These are phyloP conservation scores for Sextonia rubra DNA, from an alignment of 164 flowering plant species.

Conservation along the genomic window DNA sequence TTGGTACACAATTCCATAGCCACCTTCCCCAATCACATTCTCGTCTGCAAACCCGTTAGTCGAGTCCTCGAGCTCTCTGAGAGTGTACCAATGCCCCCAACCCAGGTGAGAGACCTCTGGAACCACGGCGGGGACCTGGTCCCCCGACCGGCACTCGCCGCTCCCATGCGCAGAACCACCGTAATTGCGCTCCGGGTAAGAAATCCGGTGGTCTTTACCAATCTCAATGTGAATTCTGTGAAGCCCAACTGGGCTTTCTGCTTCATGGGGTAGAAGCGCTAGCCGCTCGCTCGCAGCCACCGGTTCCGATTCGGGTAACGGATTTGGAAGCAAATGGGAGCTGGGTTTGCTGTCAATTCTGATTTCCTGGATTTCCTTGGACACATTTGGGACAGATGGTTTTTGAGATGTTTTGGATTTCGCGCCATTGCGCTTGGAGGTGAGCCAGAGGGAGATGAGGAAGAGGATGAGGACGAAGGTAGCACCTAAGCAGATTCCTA, in stretches of 20 bases:
- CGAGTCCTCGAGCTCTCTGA: slow-evolving; percentile 60
- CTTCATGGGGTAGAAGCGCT: slow-evolving; percentile 21
- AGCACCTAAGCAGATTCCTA: slow-evolving; percentile 68
- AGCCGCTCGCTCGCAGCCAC: slow-evolving; percentile 1
- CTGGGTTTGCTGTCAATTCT: slow-evolving; percentile 7
- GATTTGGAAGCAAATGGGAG: slow-evolving; percentile 14
- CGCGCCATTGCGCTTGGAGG: slow-evolving; percentile 18
- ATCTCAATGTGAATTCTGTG: slow-evolving; percentile 44
- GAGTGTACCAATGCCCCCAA: slow-evolving; percentile 77
- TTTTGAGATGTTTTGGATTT: slow-evolving; percentile 16
- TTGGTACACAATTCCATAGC: slow-evolving; percentile 64
- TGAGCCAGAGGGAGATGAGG: slow-evolving; percentile 61
- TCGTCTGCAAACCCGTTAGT: slow-evolving; percentile 55
- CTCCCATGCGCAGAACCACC: slow-evolving; percentile 36
- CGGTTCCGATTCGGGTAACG: slow-evolving; percentile 30
- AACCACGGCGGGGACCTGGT: slow-evolving; percentile 24
- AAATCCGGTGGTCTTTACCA: slow-evolving; percentile 45
- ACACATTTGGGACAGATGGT: slow-evolving; percentile 41
- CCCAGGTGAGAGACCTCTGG: slow-evolving; percentile 75
- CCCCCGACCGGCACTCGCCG: slow-evolving; percentile 30
- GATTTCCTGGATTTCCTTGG: slow-evolving; percentile 59
- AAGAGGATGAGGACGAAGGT: slow-evolving; percentile 62
- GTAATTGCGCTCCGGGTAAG: slow-evolving; percentile 47
- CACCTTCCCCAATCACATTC: slow-evolving; percentile 75
- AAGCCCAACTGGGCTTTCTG: slow-evolving; percentile 25